These are phyloP conservation scores for Gnomoniopsis sp. DNA, from an alignment of 2,329 filamentous ascomycete species.

Conservation along the genomic window DNA sequence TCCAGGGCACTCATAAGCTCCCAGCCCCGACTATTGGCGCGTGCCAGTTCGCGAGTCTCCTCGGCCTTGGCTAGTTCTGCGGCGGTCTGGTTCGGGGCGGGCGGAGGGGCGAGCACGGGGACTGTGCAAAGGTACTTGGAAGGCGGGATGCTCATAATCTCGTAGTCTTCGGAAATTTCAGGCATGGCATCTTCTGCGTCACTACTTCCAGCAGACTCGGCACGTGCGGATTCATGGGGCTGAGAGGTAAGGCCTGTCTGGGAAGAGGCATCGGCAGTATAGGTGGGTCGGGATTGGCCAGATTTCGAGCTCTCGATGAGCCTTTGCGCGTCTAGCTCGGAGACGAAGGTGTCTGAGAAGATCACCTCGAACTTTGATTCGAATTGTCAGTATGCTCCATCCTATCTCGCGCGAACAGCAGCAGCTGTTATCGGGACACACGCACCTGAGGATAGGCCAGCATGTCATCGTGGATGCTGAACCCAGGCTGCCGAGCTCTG, in stretches of 20 bases:
- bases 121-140: constrained; percentile 82
- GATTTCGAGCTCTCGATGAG: constrained; percentile 45
- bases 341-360: constrained; percentile 70
- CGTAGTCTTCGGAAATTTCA: constrained; percentile 53
- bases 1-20: constrained; percentile 76
- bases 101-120: constrained; percentile 61
- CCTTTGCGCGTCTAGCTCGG: constrained; percentile 64
- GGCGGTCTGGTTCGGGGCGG: constrained; percentile 61
- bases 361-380: constrained; percentile 69
- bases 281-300: constrained; percentile 30
- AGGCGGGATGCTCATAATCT: constrained; percentile 69
- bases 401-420: background rate
- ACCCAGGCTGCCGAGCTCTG: constrained; percentile 51
- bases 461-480: constrained; percentile 86
- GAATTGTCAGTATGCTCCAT: background rate
- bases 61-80: constrained; percentile 66
- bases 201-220: constrained; percentile 26
- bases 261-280: constrained; percentile 37
- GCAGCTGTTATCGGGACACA: constrained; percentile 7
- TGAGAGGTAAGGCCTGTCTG: constrained; percentile 37
- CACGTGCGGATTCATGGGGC: constrained; percentile 32
- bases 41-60: constrained; percentile 74
- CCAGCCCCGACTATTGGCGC: constrained; percentile 74
- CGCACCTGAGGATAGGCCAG: constrained; percentile 81
- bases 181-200: constrained; percentile 30